Evolutionary conservation across 2,329 filamentous ascomycete genomes (phyloP).

Genomic region (Tothia fuscella): DNA sequence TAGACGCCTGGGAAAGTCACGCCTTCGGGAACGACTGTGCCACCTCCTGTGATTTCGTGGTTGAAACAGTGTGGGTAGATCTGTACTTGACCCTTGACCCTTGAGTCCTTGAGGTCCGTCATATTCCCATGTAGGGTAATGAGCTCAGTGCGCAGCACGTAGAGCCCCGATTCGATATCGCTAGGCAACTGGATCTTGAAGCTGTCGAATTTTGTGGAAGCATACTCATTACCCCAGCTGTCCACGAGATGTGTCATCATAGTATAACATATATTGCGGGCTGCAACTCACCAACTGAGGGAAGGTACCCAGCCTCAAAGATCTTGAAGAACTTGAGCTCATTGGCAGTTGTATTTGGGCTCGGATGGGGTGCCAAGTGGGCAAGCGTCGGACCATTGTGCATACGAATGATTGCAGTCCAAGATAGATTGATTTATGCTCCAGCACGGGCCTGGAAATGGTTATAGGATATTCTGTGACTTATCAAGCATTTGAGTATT

Average conservation of each 20-base stretch:
- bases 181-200: constrained; percentile 2
- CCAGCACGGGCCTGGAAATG: constrained; percentile 4
- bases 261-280: constrained; percentile 10
- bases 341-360: constrained; percentile 1
- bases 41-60: constrained; percentile 34
- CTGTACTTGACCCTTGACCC: constrained; percentile 33
- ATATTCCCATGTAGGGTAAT: constrained; percentile 34
- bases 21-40: constrained; percentile 23
- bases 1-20: constrained; percentile 30
- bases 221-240: constrained; percentile 4
- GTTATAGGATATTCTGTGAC: too few relatives aligned
- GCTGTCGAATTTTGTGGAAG: not conserved
- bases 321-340: constrained; percentile 11
- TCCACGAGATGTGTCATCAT: too few relatives aligned
- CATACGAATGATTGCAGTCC: constrained; percentile 5
- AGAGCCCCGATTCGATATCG: constrained; percentile 34
- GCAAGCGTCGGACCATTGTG: constrained; percentile 6
- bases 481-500: too few relatives aligned
- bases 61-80: constrained; percentile 42
- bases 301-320: constrained; percentile 1
- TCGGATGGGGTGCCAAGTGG: not conserved
- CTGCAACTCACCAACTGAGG: constrained; percentile 16
- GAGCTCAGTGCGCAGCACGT: constrained; percentile 43
- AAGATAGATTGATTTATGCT: not conserved
- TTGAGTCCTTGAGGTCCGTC: constrained; percentile 13